Base-by-base conservation (phyloP, 2,329 filamentous ascomycete genomes). In the Fusarium lateritium region DNA sequence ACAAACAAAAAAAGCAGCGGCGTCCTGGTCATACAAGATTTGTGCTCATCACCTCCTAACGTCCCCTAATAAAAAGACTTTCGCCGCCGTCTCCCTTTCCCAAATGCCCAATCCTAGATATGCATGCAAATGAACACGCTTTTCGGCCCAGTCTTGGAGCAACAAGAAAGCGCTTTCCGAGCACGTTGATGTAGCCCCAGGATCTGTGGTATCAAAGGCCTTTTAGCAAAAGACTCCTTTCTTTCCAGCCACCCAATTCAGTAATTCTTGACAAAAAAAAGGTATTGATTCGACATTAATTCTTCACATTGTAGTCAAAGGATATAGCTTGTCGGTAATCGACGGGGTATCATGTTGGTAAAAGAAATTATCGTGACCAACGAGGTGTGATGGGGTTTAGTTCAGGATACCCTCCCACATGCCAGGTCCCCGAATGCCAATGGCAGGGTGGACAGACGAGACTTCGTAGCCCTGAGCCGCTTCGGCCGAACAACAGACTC, bases 321-420 rank as follows among this genome's bases (percentile, higher is more conserved):
- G 55, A 64, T 55, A 56, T 70, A 63, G 53, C 51, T 66, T 67
- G 55, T 72, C 61, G 57, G 51, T 69, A 36, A 36, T 67, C 56
- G 69, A 69, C 56, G 40, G 49, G 62, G 57, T 71, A 69, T 69
- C 49, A 55, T 44, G 71, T 73, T 73, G 69, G 57, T 59, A 54
- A 56, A 36, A 54, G 51, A 40, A 42, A 60, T 62, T 60, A 67
- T 52, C 55, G 50, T 62, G 50, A 58, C 67, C 69, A 73, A 62
- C 66, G 33, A 47, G 40, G 56, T 36, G 21, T 67, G 21, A 51
- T 58, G 55, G 33, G 45, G 28, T 65, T 79, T 81, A 88, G 76
- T 86, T 85, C 68, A 91, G 80, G 67, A 92, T 88, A 56, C 85
- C 87, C 62, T 86, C 83, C 89, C 90, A 92, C 88, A 91, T 91